Evolutionary conservation across 805 yeast species (phyloP), one percentile per base, ranked within the genome.

Genomic region (Candida fluviatilis): DNA sequence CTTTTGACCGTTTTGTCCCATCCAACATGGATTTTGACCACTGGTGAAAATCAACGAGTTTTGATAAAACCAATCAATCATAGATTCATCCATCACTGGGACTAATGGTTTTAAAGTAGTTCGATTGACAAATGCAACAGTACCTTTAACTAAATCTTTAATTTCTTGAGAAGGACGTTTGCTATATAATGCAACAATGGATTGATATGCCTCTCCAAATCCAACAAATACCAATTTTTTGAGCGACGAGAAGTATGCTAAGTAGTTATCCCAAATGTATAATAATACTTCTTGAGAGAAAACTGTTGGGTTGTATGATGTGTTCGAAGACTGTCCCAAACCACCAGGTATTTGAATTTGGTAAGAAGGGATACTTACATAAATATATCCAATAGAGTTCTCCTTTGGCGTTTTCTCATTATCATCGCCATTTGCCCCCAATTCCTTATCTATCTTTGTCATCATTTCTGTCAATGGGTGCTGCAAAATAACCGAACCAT

Each of bases 31-130:
- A 58, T 93, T 95, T 41, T 73, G 73, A 37, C 71, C 64, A 36
- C 87, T 73, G 3, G 96, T 78, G 60, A 89, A 90, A 0, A 91
- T 76, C 18, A 91, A 73, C 2, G 96, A 87, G 51, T 86, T 84
- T 46, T 81, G 80, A 64, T 80, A 89, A 60, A 80, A 93, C 96
- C 97, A 90, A 54, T 90, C 96, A 13, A 85, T 76, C 64, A 90
- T 75, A 6, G 84, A 78, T 59, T 93, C 98, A 58, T 91, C 98
- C 52, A 89, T 79, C 17, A 87, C 74, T 4, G 96, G 90, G 4
- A 87, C 87, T 32, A 91, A 72, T 2, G 95, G 81, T 47, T 85
- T 77, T 51, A 91, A 66, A n/a, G 75, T 71, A 2, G 81, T 74
- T 35, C 82, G 73, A 45, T 83, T 88, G 21, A 84, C 66, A 54